These are phyloP conservation scores for Trapa bicornis DNA, from an alignment of 345 rosid species.

Conservation along the genomic window DNA sequence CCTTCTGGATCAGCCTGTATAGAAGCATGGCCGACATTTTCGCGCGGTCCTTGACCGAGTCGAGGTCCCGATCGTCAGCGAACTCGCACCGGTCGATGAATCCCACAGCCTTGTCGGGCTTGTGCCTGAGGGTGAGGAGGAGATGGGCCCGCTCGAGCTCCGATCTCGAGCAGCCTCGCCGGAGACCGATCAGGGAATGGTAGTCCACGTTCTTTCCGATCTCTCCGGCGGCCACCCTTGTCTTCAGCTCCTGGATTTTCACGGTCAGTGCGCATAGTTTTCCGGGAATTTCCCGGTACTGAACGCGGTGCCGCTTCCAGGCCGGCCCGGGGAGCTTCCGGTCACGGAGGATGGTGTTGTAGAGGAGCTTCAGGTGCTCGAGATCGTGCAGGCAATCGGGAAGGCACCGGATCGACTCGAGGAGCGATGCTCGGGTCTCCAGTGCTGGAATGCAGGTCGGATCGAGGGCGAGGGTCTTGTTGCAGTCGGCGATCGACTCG, in stretches of 20 bases:
- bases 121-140: slow-evolving; percentile 57
- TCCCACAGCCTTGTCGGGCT: slow-evolving; percentile 61
- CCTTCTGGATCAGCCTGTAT: slow-evolving; percentile 73
- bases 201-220: slow-evolving; percentile 65
- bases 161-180: slow-evolving; percentile 79
- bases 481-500: slow-evolving; percentile 82
- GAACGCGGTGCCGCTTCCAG: slow-evolving; percentile 81
- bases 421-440: slow-evolving; percentile 70
- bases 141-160: slow-evolving; percentile 85
- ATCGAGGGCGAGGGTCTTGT: slow-evolving; percentile 68
- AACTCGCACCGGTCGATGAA: slow-evolving; percentile 83
- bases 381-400: slow-evolving; percentile 90
- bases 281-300: slow-evolving; percentile 82
- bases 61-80: slow-evolving; percentile 50
- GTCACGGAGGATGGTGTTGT: slow-evolving; percentile 73
- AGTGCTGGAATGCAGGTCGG: slow-evolving; percentile 81
- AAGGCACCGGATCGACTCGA: slow-evolving; percentile 69
- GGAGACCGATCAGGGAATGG: slow-evolving; percentile 67
- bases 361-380: slow-evolving; percentile 78
- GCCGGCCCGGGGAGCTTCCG: slow-evolving; percentile 90
- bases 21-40: slow-evolving; percentile 74
- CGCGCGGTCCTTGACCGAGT: slow-evolving; percentile 65
- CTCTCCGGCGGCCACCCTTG: slow-evolving; percentile 66
- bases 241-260: slow-evolving; percentile 53
- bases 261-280: slow-evolving; percentile 55